These are phyloP conservation scores for Linnemannia hyalina DNA, from an alignment of 192 early-diverging fungal genomes.

Conservation along the genomic window DNA sequence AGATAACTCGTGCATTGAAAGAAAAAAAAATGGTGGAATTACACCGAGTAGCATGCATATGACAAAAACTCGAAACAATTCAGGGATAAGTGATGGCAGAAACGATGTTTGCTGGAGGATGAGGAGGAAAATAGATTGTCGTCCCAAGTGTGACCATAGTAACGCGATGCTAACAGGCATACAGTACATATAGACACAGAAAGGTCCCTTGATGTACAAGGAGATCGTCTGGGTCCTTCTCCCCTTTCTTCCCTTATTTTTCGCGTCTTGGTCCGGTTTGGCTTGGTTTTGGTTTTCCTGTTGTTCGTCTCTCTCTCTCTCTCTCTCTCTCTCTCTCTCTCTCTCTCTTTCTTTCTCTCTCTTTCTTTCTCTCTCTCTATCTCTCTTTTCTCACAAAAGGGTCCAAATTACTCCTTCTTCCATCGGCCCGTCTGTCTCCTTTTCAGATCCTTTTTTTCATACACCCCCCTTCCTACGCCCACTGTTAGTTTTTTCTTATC, in stretches of 20 bases:
- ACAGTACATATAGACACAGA: no score
- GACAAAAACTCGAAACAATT: background rate
- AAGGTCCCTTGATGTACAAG: no score
- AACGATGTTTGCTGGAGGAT: background rate
- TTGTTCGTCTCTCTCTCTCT: background rate
- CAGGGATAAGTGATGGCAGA: background rate
- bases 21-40: no score
- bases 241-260: background rate
- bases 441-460: background rate
- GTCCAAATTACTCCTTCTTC: background rate
- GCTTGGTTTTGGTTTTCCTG: background rate
- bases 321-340: background rate
- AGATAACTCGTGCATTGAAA: no score
- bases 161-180: no score
- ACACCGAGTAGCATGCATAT: no score
- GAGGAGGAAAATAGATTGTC: no score
- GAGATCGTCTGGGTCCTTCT: no score
- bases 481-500: background rate
- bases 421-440: background rate
- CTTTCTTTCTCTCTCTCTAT: background rate
- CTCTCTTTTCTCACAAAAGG: background rate
- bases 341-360: background rate
- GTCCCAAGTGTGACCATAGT: no score
- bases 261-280: background rate
- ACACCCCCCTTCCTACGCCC: background rate